Evolutionary conservation across 2,329 filamentous ascomycete genomes (phyloP).

Genomic region (Coniosporium tulheliwenetii): DNA sequence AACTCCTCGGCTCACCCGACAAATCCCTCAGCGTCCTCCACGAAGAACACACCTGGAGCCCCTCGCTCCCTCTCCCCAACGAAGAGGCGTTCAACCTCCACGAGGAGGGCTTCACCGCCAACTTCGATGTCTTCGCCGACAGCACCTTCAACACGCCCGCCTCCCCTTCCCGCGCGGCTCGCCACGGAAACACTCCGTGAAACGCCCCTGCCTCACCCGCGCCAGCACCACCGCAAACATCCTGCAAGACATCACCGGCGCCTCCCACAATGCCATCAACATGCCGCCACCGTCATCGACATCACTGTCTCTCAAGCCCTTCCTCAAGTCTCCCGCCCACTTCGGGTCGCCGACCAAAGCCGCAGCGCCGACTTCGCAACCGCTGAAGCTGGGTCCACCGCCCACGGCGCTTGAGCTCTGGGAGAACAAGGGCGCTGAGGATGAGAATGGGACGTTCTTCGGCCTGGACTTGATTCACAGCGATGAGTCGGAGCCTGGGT

Average conservation of each 20-base stretch:
- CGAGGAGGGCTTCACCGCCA: constrained; percentile 29
- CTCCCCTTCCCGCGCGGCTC: constrained; percentile 41
- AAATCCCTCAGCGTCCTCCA: constrained; percentile 35
- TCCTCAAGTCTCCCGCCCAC: constrained; percentile 10
- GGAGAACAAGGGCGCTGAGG: constrained; percentile 2
- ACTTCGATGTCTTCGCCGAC: constrained; percentile 47
- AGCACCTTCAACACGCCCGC: constrained; percentile 2
- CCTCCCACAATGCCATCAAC: constrained; percentile 28
- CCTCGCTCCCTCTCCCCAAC: constrained; percentile 43
- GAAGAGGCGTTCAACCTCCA: constrained; percentile 39
- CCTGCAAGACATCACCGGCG: constrained; percentile 44
- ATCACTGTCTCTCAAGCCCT: constrained; percentile 10
- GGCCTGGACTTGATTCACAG: constrained; percentile 41
- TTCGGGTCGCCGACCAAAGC: constrained; percentile 18
- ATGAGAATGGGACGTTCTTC: constrained; percentile 33
- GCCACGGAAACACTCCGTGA: constrained; percentile 48
- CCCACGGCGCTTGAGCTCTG: too few relatives aligned
- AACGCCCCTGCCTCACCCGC: constrained; percentile 46
- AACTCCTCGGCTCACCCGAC: constrained; percentile 67
- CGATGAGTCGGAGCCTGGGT: constrained; percentile 41
- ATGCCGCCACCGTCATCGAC: constrained; percentile 8
- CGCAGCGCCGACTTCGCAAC: constrained; percentile 2
- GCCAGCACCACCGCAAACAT: constrained; percentile 45
- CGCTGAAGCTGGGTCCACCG: constrained; percentile 6
- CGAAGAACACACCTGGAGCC: constrained; percentile 46